Evolutionary conservation across 345 rosid genomes (phyloP), one percentile per base, ranked within the genome.

Genomic region (Hypericum androsaemum): DNA sequence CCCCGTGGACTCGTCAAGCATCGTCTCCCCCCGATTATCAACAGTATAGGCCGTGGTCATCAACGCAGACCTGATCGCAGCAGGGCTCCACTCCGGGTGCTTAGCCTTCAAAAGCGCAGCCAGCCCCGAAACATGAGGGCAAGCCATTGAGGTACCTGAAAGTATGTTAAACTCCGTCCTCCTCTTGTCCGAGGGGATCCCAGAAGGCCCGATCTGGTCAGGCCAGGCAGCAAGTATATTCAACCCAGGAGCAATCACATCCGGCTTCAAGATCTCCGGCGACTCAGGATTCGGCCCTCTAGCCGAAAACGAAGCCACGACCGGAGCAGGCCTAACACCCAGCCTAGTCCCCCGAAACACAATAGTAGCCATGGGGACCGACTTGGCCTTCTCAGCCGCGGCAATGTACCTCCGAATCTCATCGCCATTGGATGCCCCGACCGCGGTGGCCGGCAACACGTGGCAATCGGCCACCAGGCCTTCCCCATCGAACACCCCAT

Each of bases 161-260:
- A 67, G 71, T 46, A 67, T 67, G 38, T 67, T 67, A 10, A 67
- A 67, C 16, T 67, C 63, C 14, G 62, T 67, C 36, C 54, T 56
- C 7, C 71, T 10, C 8, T 40, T 40, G 12, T 67, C 71, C 7
- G 58, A 32, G 0, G 50, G 62, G 12, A 67, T 22, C 35, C 71
- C 53, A 7, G 71, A 61, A 2, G 71, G 71, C 0, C 66, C 62
- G 6, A 67, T 50, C 41, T 38, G 40, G 45, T 67, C 71, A n/a
- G 71, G 66, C 71, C 71, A 67, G 37, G 71, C 71, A 10, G 71
- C 71, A 14, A 67, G 66, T n/a, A 67, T 67, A 22, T 67, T 67
- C 62, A 67, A 56, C 32, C 71, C 71, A 39, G 71, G 71, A 52
- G 71, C 71, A 16, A 67, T 61, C 39, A 67, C 54, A 56, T 67